These are phyloP conservation scores for Puccinellia tenuiflora DNA, from an alignment of 176 grass and related monocot species.

Conservation along the genomic window DNA sequence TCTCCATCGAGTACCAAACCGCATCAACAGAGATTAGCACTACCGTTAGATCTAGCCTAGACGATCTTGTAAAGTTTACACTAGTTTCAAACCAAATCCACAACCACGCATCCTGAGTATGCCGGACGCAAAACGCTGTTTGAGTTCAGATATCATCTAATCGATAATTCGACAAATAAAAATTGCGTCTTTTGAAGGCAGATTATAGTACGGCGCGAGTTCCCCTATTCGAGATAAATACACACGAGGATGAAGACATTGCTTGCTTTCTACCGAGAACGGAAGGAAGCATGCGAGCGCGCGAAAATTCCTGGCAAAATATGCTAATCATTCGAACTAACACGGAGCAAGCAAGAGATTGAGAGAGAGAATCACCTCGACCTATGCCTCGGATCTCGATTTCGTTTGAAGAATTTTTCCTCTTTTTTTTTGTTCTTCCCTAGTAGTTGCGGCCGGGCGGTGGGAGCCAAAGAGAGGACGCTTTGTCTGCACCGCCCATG, in stretches of 20 bases:
- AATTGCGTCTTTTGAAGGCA: neutral
- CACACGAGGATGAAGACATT: neutral
- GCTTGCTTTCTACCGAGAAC: neutral
- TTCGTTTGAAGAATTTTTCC: neutral
- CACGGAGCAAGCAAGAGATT: neutral
- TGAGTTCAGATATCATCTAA: neutral
- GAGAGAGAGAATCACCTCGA: neutral
- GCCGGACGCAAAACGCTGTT: neutral
- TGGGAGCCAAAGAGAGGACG: neutral
- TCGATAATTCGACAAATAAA: too few species aligned
- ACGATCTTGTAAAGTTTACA: too few species aligned
- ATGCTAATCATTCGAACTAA: neutral
- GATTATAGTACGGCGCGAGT: neutral
- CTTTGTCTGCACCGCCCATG: constrained; percentile 10
- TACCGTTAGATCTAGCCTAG: too few species aligned
- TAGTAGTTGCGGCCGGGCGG: neutral
- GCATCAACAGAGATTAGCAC: too few species aligned
- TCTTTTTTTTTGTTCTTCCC: neutral
- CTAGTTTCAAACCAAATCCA: neutral
- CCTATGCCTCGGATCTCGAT: constrained; percentile 24
- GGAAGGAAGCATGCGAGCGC: neutral
- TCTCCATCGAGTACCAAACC: too few species aligned
- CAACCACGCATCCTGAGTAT: neutral
- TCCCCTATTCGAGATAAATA: neutral
- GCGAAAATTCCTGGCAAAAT: neutral